Conservation (phyloP, 345 rosid species). For the Gossypioides kirkii region DNA sequence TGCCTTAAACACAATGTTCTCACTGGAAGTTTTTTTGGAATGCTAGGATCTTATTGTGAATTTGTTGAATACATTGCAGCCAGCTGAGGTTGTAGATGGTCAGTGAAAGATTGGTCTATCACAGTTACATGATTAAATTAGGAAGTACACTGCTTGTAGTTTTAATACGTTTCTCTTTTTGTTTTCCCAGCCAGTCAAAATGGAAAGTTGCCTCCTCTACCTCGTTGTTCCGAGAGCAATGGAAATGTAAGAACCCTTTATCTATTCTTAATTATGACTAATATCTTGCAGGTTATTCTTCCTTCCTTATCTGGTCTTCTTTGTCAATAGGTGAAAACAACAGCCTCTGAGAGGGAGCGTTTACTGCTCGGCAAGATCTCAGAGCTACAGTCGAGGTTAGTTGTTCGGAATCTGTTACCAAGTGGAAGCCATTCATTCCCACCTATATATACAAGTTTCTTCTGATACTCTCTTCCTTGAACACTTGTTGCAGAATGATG, state of each 20-base stretch:
- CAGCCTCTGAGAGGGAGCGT: conserved; percentile 69
- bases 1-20: conserved; percentile 1
- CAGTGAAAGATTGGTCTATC: conserved; percentile 24
- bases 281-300: neutral
- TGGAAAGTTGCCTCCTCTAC: conserved; percentile 79
- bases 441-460: neutral
- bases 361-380: conserved; percentile 52
- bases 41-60: conserved; percentile 70
- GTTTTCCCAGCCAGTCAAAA: conserved; percentile 55
- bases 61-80: conserved; percentile 67
- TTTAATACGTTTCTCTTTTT: neutral
- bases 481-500: conserved; percentile 51
- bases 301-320: conserved; percentile 8
- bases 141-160: conserved; percentile 4
- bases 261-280: neutral
- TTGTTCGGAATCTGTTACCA: conserved; percentile 12
- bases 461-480: conserved; percentile 7
- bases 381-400: conserved; percentile 77
- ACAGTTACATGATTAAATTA: conserved; percentile 8
- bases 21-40: conserved; percentile 19
- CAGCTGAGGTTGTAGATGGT: conserved; percentile 66
- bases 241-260: conserved; percentile 52
- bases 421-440: conserved; percentile 4
- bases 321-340: conserved; percentile 49
- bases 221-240: conserved; percentile 62